Evolutionary conservation across 228 moss, liverwort and hornwort genomes (phyloP).

Genomic region (Sphagnum fallax): DNA sequence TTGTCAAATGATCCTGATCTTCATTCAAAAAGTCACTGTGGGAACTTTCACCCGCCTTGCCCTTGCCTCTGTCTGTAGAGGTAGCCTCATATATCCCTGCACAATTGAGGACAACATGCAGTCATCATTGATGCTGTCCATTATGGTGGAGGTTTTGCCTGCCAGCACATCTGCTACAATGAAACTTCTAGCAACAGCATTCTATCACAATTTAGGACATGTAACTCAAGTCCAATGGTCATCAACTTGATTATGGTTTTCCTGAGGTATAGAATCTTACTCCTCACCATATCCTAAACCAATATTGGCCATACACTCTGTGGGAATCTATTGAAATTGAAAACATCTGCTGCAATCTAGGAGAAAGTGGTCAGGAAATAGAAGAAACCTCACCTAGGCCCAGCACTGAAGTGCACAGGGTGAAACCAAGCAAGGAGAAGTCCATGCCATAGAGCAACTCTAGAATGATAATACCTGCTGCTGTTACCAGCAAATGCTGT

Average conservation of each 20-base stretch:
- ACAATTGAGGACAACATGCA: slow-evolving; percentile 1
- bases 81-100: slow-evolving; percentile 61
- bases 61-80: slow-evolving; percentile 33
- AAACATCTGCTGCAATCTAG: not conserved
- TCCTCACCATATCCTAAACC: too few species aligned
- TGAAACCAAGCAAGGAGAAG: slow-evolving; percentile 81
- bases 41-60: slow-evolving; percentile 26
- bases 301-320: too few species aligned
- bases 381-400: slow-evolving; percentile 55
- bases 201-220: too few species aligned
- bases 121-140: too few species aligned
- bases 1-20: slow-evolving; percentile 30
- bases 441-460: slow-evolving; percentile 87
- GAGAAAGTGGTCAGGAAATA: not conserved
- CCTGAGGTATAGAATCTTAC: too few species aligned
- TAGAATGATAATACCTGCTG: slow-evolving; percentile 66
- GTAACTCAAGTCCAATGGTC: too few species aligned
- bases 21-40: slow-evolving; percentile 33
- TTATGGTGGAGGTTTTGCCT: too few species aligned
- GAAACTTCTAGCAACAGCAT: too few species aligned
- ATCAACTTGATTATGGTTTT: too few species aligned
- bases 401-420: slow-evolving; percentile 71
- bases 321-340: too few species aligned
- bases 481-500: slow-evolving; percentile 69
- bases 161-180: too few species aligned